A percentile compares a stretch with the other conserved stretches of the same genome.
Evolutionary conservation across 345 rosid species (phyloP).

Genomic region (Jatropha curcas): DNA sequence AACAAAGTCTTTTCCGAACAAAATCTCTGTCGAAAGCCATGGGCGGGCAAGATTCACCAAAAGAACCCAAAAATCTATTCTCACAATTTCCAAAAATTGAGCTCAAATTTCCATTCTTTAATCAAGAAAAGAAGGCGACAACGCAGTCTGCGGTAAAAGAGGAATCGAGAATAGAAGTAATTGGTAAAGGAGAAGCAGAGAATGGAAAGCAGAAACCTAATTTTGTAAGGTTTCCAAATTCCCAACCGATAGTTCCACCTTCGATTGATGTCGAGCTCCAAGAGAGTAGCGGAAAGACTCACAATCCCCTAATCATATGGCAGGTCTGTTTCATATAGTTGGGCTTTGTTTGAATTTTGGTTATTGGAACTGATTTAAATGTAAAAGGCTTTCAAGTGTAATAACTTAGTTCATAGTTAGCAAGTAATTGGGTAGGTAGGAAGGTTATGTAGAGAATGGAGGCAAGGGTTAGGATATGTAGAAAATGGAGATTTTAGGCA

Average conservation of each 20-base stretch:
- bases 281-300: constrained; percentile 29
- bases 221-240: constrained; percentile 22
- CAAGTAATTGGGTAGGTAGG: background rate
- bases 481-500: too few relatives aligned
- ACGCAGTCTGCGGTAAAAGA: constrained; percentile 1
- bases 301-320: constrained; percentile 29
- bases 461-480: too few relatives aligned
- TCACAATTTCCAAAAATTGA: constrained; percentile 9
- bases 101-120: constrained; percentile 19
- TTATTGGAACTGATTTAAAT: background rate
- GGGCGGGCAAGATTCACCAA: background rate
- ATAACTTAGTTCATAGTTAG: background rate
- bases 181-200: background rate
- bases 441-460: background rate
- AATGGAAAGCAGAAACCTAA: constrained; percentile 1
- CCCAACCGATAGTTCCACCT: background rate
- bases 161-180: constrained; percentile 1
- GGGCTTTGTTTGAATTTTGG: background rate
- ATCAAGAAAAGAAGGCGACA: background rate
- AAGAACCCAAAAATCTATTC: constrained; percentile 2
- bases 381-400: background rate
- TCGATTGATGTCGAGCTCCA: constrained; percentile 15
- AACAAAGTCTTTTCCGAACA: background rate
- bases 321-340: constrained; percentile 22
- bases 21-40: constrained; percentile 3